A percentile compares a stretch with the other conserved stretches of the same genome.
phyloP scores from a whole-genome alignment of 2,329 filamentous ascomycete species.

The Thelonectria olida region DNA sequence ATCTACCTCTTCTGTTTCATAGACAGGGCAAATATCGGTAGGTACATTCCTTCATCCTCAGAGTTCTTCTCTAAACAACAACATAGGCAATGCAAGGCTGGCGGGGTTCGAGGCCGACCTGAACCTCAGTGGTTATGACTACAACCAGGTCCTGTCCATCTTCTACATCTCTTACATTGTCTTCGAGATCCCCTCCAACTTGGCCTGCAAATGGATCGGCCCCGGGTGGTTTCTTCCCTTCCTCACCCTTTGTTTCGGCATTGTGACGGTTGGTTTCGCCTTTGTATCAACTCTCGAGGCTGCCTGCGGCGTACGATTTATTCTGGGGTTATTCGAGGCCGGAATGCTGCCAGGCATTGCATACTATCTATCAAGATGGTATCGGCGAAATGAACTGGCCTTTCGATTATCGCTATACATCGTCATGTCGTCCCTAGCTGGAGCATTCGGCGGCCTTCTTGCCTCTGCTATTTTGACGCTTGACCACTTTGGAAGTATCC shows the following conservation, averaged over 20 bases:
- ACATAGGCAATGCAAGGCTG: conserved; percentile 58
- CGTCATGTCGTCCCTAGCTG: conserved; percentile 72
- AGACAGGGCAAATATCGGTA: conserved; percentile 76
- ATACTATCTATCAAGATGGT: conserved; percentile 73
- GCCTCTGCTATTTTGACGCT: conserved; percentile 70
- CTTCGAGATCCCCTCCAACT: conserved; percentile 71
- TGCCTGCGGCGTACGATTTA: conserved; percentile 65
- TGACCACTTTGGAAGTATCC: conserved; percentile 62
- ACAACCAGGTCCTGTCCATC: conserved; percentile 68
- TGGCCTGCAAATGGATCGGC: conserved; percentile 70
- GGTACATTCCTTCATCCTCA: conserved; percentile 23
- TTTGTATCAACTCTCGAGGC: conserved; percentile 62
- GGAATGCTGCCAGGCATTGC: conserved; percentile 73
- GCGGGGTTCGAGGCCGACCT: conserved; percentile 67
- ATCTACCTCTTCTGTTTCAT: conserved; percentile 80
- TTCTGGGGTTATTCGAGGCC: conserved; percentile 70
- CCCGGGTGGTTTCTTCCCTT: conserved; percentile 71
- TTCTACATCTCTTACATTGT: conserved; percentile 75
- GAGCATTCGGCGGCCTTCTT: conserved; percentile 74
- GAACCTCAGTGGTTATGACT: conserved; percentile 65
- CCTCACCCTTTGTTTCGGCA: conserved; percentile 65
- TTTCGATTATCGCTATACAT: conserved; percentile 72
- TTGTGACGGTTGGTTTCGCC: conserved; percentile 66
- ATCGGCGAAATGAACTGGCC: conserved; percentile 67
- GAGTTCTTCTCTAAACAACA: too few species aligned